Evolutionary conservation across 2,329 filamentous ascomycete species (phyloP), one percentile per base, ranked within the genome.

Genomic region (Fusarium solani-melongenae): DNA sequence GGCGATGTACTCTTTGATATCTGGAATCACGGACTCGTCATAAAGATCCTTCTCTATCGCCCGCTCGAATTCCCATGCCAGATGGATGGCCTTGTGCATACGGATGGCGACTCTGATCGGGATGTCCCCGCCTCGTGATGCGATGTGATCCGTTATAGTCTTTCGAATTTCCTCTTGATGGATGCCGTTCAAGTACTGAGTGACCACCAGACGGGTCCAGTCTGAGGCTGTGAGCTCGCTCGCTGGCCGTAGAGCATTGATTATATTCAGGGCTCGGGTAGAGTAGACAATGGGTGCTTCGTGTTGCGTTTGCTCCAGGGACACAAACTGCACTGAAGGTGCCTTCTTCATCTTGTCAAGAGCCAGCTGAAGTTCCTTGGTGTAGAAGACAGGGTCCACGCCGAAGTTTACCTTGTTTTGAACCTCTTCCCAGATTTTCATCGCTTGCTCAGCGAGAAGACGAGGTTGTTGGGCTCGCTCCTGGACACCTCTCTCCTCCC

Each of bases 111-210:
- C 83, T 20, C 81, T 81, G 17, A 91, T 75, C 4, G 75, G 70
- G n/a, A 72, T 36, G n/a, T 61, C 64, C 15, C 71, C 64, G 8
- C 64, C 53, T n/a, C 59, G 64, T 8, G 75, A 60, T 34, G 66
- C 29, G 15, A 76, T 59, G n/a, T 62, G 71, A 9, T 59, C 49
- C 20, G 72, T 57, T 14, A 91, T 79, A 17, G 81, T 76, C 9
- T 82, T 79, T n/a, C 86, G 85, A 36, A 90, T 82, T 1, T 84
- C 79, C 53, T 82, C 79, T 51, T 85, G 82, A 39, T 81, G 78
- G 57, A 92, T 88, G 14, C 91, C 91, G 3, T 81, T 75, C 33
- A 90, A 82, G 70, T 91, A 92, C 39, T 84, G 84, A 14, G 73
- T 66, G 20, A 86, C 74, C 2, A 87, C 46, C 20, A 70, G 57